Evolutionary conservation across 371 early-diverging fungal species (phyloP), one percentile per base, ranked within the genome.

Genomic region (Circinella minor): DNA sequence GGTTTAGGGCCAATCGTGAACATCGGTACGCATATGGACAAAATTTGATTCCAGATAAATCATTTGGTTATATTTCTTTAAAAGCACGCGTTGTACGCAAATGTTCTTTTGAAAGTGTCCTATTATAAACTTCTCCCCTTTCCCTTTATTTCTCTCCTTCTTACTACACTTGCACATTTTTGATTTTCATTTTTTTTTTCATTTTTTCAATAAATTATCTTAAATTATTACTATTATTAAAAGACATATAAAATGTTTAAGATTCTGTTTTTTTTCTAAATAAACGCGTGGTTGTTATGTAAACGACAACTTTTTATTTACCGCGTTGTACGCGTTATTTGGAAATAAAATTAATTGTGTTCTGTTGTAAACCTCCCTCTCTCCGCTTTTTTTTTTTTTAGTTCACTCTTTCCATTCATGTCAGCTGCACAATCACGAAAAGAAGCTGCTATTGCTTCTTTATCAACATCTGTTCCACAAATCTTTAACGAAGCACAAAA

Each of bases 401-500:
- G 27, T 27, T 27, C 27, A 27, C 27, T 51, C 15, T 51, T n/a
- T 34, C 20, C 18, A 27, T 27, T 34, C 11, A 57, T 57, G 57
- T 57, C 63, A 46, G 43, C 48, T 18, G 48, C 63, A 62, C n/a
- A 38, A 46, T 18, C 11, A 20, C 68, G 68, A 18, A 68, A 68
- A 68, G 39, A 39, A 34, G n/a, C 61, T 36, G 63, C 68, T 11
- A 20, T 68, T 10, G 55, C 36, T 5, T 73, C 79, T n/a, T 63
- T 91, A 64, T 74, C 78, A 27, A 79, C 79, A 9, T 70, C 74
- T 11, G 63, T 92, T n/a, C 87, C 89, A 0, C 76, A 83, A 63
- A 84, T 95, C 64, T 94, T 95, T 74, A 90, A 90, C 69, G 93
- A 93, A n/a, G 87, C 90, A 7, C 93, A 93, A 74, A 86, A 85